Evolutionary conservation across 176 grass and related monocot species (phyloP).

Genomic region (Pontederia paniculata): DNA sequence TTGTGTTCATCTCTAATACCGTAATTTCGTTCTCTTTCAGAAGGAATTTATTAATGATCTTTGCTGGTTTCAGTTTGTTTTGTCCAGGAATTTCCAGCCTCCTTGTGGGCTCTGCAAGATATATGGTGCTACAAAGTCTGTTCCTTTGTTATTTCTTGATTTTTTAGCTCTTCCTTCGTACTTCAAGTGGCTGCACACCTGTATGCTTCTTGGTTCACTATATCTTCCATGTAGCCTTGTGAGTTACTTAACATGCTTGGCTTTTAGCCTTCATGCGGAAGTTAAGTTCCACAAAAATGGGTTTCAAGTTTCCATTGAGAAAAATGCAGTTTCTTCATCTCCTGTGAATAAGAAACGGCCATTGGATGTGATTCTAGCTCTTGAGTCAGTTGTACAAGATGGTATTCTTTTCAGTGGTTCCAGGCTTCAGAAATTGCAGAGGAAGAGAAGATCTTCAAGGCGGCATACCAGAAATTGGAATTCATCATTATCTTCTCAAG

Average conservation of each 20-base stretch:
- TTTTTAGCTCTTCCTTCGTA: conserved; percentile 63
- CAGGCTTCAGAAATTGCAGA: conserved; percentile 52
- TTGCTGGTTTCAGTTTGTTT: conserved; percentile 34
- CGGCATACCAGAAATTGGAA: conserved; percentile 18
- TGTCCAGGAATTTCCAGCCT: conserved; percentile 22
- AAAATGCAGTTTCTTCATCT: too few species aligned
- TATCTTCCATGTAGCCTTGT: conserved; percentile 38
- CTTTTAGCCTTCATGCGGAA: neutral
- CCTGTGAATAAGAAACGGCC: too few species aligned
- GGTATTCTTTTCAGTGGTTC: conserved; percentile 24
- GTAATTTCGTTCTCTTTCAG: neutral
- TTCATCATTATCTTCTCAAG: conserved; percentile 7
- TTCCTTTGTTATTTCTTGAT: conserved; percentile 40
- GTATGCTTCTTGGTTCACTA: conserved; percentile 32
- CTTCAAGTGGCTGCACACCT: conserved; percentile 54
- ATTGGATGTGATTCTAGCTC: conserved; percentile 1
- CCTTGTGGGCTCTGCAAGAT: conserved; percentile 52
- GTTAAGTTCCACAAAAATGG: conserved; percentile 12
- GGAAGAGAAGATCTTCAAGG: conserved; percentile 51
- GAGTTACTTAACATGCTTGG: neutral
- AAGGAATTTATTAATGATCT: too few species aligned
- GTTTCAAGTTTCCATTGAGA: conserved; percentile 7
- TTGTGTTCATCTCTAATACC: neutral
- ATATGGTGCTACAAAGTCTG: conserved; percentile 23
- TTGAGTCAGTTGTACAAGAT: conserved; percentile 24